Evolutionary conservation across 1,139 yeast species (phyloP).

Genomic region (Candida buenavistaensis): DNA sequence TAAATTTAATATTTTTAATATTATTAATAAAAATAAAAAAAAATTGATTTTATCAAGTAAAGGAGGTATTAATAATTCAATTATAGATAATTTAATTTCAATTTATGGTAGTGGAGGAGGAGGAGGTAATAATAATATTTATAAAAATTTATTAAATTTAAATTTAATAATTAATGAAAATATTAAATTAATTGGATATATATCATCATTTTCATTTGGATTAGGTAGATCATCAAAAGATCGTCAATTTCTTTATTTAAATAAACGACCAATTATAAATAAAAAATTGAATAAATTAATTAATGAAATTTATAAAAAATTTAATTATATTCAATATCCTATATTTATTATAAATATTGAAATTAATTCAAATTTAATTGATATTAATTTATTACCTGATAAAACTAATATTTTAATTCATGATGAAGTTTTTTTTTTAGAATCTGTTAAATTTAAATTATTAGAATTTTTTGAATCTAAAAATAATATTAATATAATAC

Average conservation of each 20-base stretch:
- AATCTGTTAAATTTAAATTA: slow-evolving; percentile 45
- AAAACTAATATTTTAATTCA: slow-evolving; percentile 73
- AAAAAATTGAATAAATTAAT: slow-evolving; percentile 58
- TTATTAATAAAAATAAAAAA: slow-evolving; percentile 43
- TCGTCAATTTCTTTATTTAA: slow-evolving; percentile 72
- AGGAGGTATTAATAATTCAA: slow-evolving; percentile 37
- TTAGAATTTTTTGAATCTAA: slow-evolving; percentile 43
- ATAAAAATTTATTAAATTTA: slow-evolving; percentile 55
- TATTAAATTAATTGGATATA: slow-evolving; percentile 52
- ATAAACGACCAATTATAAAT: slow-evolving; percentile 70
- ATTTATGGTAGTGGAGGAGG: slow-evolving; percentile 81
- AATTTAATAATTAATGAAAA: slow-evolving; percentile 27
- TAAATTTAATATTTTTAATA: slow-evolving; percentile 59
- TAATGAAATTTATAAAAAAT: slow-evolving; percentile 71
- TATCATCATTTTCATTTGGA: slow-evolving; percentile 79
- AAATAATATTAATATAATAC: slow-evolving; percentile 43
- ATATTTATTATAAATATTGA: slow-evolving; percentile 62
- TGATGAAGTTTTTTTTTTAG: slow-evolving; percentile 59
- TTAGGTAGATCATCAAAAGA: slow-evolving; percentile 62
- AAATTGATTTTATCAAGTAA: slow-evolving; percentile 50
- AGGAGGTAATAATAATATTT: too few relatives aligned
- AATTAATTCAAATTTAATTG: slow-evolving; percentile 56
- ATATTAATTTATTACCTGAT: slow-evolving; percentile 90
- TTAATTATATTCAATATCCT: slow-evolving; percentile 75
- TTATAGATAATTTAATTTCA: slow-evolving; percentile 56